Evolutionary conservation across 768 basidiomycete species (phyloP).

Genomic region (Rubroboletus pulcherrimus): DNA sequence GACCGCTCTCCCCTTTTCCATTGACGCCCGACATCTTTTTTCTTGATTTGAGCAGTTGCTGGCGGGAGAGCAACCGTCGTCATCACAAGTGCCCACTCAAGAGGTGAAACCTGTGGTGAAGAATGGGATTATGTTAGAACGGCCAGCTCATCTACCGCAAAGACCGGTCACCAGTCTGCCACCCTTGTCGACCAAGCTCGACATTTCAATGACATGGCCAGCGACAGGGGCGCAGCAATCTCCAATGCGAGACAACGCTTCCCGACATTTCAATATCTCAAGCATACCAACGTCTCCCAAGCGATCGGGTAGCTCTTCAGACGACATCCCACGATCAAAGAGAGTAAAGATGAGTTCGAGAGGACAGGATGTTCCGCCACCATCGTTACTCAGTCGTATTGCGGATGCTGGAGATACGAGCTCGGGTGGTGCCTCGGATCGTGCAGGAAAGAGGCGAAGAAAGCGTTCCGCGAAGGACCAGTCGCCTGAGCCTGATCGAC

Average conservation of each 20-base stretch:
- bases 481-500: constrained; percentile 30
- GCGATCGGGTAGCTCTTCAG: constrained; percentile 25
- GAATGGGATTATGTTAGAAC: constrained; percentile 14
- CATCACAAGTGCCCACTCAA: constrained; percentile 16
- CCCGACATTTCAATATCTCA: constrained; percentile 2
- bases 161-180: constrained; percentile 14
- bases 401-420: constrained; percentile 21
- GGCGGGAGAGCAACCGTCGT: constrained; percentile 17
- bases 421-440: constrained; percentile 18
- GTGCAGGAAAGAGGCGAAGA: constrained; percentile 15
- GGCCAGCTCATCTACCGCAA: constrained; percentile 29
- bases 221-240: constrained; percentile 8
- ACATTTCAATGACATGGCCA: constrained; percentile 14
- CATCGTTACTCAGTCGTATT: constrained; percentile 45
- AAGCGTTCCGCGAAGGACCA: constrained; percentile 20
- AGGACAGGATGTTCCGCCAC: constrained; percentile 29
- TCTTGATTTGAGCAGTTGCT: constrained; percentile 46
- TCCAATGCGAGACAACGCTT: constrained; percentile 11
- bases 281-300: constrained; percentile 20
- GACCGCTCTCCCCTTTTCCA: constrained; percentile 35
- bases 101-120: constrained; percentile 7
- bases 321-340: constrained; percentile 36
- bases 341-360: constrained; percentile 24
- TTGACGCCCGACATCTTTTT: constrained; percentile 38
- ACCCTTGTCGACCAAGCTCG: constrained; percentile 11